These are phyloP conservation scores for Symmetrospora coprosmae DNA, from an alignment of 768 basidiomycete genomes.

Conservation along the genomic window DNA sequence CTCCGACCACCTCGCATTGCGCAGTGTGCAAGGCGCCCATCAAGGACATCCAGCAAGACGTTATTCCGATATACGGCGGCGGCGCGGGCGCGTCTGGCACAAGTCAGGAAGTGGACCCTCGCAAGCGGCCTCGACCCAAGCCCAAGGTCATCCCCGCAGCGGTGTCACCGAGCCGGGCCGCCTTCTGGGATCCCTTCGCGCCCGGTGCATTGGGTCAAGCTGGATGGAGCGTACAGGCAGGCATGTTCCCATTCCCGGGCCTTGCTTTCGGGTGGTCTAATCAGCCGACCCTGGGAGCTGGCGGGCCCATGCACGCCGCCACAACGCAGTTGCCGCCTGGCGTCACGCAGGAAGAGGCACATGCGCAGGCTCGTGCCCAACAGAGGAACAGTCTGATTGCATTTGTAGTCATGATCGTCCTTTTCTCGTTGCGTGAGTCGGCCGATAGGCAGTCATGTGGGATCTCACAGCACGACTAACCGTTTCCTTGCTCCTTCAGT, in stretches of 20 bases:
- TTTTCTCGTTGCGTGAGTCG: conserved; percentile 15
- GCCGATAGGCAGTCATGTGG: background rate
- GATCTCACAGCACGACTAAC: background rate
- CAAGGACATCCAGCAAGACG: conserved; percentile 19
- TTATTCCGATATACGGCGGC: conserved; percentile 15
- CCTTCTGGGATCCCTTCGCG: background rate
- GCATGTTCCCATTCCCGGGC: conserved; percentile 19
- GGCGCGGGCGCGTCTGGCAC: background rate
- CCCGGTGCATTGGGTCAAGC: background rate
- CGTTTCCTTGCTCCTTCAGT: background rate
- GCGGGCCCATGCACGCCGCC: background rate
- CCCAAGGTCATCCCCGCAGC: background rate
- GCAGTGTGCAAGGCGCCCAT: conserved; percentile 16
- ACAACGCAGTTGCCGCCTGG: background rate
- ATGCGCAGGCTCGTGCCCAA: conserved; percentile 3
- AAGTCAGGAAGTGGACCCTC: conserved; percentile 1
- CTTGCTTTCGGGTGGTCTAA: conserved; percentile 4
- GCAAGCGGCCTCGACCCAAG: conserved; percentile 6
- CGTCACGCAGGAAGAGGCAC: background rate
- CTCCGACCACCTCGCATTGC: conserved; percentile 12
- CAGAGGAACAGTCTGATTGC: conserved; percentile 18
- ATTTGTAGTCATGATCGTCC: conserved; percentile 19
- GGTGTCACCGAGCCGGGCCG: background rate
- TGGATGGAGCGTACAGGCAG: conserved; percentile 12
- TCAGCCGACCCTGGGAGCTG: too few species aligned